Evolutionary conservation across 176 grass and related monocot genomes (phyloP).

Genomic region (Aegilops sharonensis): DNA sequence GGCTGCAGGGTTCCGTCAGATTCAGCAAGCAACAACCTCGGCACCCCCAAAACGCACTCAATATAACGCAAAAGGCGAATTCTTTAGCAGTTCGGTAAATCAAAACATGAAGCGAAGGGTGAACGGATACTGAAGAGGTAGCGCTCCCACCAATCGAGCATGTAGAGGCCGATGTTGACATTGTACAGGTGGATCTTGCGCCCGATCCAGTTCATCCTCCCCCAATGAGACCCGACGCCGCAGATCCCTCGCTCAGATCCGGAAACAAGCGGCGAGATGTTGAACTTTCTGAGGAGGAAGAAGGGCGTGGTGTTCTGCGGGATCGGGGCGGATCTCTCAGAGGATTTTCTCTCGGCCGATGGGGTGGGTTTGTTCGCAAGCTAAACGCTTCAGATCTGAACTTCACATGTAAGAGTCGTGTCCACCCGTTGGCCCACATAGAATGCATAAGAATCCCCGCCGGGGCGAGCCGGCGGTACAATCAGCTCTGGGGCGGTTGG

Average conservation of each 20-base stretch:
- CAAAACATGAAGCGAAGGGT: neutral
- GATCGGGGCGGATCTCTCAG: neutral
- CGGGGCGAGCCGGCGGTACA: too few relatives aligned
- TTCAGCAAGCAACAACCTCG: too few relatives aligned
- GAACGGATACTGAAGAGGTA: slow-evolving; percentile 93
- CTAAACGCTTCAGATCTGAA: too few relatives aligned
- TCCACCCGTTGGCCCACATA: too few relatives aligned
- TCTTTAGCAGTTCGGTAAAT: neutral
- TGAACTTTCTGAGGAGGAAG: neutral
- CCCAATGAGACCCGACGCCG: neutral
- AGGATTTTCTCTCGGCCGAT: neutral
- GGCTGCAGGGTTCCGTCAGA: too few relatives aligned
- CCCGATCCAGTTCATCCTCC: slow-evolving; percentile 76
- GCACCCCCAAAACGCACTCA: too few relatives aligned
- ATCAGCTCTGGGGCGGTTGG: too few relatives aligned
- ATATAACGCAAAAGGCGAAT: neutral
- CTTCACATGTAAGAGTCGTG: too few relatives aligned
- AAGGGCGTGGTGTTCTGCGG: neutral
- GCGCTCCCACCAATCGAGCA: slow-evolving; percentile 98
- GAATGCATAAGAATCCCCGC: too few relatives aligned
- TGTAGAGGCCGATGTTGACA: slow-evolving; percentile 86
- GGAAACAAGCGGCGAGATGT: neutral
- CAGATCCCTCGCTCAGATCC: slow-evolving; percentile 44
- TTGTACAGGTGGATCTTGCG: slow-evolving; percentile 91
- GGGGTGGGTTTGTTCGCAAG: too few relatives aligned